phyloP scores from a whole-genome alignment of 2,329 filamentous ascomycete species.

The Cytospora piceicola region DNA sequence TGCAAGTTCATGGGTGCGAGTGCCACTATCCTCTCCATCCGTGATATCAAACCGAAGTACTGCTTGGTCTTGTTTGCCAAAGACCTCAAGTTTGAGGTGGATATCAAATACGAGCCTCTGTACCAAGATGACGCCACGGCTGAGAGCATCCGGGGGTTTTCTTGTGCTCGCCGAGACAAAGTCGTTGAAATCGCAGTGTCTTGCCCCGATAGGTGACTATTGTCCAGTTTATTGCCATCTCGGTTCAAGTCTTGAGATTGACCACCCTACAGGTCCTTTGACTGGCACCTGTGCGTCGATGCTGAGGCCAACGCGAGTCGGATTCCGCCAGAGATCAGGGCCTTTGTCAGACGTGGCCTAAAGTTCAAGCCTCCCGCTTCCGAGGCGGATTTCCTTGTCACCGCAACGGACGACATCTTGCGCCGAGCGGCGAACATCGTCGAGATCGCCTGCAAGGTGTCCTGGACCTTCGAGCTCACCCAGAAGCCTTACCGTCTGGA shows the following conservation, averaged over 20 bases:
- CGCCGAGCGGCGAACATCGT: slow-evolving; percentile 35
- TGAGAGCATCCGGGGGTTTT: slow-evolving; percentile 11
- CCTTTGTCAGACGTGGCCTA: slow-evolving; percentile 35
- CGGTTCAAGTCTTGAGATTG: slow-evolving; percentile 16
- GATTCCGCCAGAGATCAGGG: slow-evolving; percentile 33
- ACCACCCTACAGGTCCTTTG: slow-evolving; percentile 38
- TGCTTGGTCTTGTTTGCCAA: slow-evolving; percentile 31
- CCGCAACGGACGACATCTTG: neutral
- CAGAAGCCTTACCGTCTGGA: slow-evolving; percentile 41
- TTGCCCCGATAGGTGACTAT: slow-evolving; percentile 40
- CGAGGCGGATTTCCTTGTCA: slow-evolving; percentile 17
- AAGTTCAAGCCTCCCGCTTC: slow-evolving; percentile 32
- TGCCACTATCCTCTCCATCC: slow-evolving; percentile 5
- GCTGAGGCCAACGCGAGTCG: slow-evolving; percentile 34
- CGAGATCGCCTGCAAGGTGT: slow-evolving; percentile 39
- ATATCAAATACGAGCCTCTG: slow-evolving; percentile 21
- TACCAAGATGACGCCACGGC: neutral
- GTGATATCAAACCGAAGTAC: slow-evolving; percentile 26
- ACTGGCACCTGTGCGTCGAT: slow-evolving; percentile 44
- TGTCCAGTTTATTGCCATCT: neutral
- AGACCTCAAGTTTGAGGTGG: slow-evolving; percentile 33
- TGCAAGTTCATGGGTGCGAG: slow-evolving; percentile 6
- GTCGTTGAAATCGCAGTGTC: slow-evolving; percentile 37
- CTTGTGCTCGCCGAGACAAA: slow-evolving; percentile 26
- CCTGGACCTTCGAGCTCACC: slow-evolving; percentile 41